These are phyloP conservation scores for Epichloe glyceriae DNA, from an alignment of 2,329 filamentous ascomycete species.

Conservation along the genomic window DNA sequence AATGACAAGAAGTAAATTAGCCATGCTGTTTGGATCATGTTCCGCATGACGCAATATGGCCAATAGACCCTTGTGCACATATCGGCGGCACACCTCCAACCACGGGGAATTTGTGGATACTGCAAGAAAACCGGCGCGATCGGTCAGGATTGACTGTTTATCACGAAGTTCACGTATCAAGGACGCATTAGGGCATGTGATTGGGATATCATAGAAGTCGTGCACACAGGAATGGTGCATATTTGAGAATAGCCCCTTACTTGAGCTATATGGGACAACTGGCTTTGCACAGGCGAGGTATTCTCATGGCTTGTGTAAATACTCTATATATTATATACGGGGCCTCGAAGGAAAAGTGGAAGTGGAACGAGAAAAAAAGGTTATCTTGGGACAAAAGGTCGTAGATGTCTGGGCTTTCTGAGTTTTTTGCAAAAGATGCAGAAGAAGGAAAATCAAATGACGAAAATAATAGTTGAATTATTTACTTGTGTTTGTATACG, in stretches of 20 bases:
- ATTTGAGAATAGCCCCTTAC: slow-evolving; percentile 2
- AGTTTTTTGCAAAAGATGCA: neutral
- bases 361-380: neutral
- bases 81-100: slow-evolving; percentile 3
- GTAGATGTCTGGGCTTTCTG: neutral
- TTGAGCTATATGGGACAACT: slow-evolving; percentile 2
- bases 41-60: neutral
- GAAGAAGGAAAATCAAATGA: neutral
- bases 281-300: neutral
- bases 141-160: neutral
- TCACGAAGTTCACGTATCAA: slow-evolving; percentile 7
- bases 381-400: neutral
- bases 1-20: neutral
- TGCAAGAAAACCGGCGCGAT: neutral
- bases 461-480: neutral
- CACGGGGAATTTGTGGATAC: neutral
- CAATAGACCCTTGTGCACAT: neutral
- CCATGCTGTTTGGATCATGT: slow-evolving; percentile 4
- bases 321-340: neutral
- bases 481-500: neutral
- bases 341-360: neutral
- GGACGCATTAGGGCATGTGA: slow-evolving; percentile 4
- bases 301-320: slow-evolving; percentile 7
- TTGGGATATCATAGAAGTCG: slow-evolving; percentile 6
- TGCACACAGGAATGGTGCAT: neutral